Base-by-base conservation (phyloP, 1,284 basidiomycete species). In the Violaceomyces palustris region DNA sequence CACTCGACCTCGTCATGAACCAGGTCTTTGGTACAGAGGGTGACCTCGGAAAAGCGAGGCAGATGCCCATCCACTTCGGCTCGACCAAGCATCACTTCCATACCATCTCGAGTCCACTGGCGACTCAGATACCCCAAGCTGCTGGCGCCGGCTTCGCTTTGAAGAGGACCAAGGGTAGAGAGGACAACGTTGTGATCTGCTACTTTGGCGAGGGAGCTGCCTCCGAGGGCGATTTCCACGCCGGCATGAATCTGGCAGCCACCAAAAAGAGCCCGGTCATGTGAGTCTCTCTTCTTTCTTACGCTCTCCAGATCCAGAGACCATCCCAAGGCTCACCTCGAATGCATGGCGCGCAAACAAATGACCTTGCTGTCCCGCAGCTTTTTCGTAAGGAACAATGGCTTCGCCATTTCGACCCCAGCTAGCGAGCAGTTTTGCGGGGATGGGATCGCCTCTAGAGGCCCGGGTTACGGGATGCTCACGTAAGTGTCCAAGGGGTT, bases 341-440 rank as follows among this genome's bases (percentile, higher is more conserved):
- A n/a, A n/a, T n/a, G n/a, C n/a, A n/a, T n/a, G n/a, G n/a, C n/a
- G n/a, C n/a, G n/a, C n/a, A n/a, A n/a, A n/a, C n/a, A n/a, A n/a
- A n/a, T n/a, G n/a, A n/a, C n/a, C n/a, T 9, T 11, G 18, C 69
- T 77, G 82, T 84, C 0, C 79, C 82, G 4, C 86, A 86, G 5
- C 82, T 83, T 21, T 73, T 53, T 60, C 29, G 61, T 60, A 4
- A 35, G 86, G 23, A 90, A 88, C 69, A 88, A 88, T 66, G 88
- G 90, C 0, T 94, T 94, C 67, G 91, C 91, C 22, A 96, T 96
- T 70, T 93, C 88, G 28, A 96, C 91, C 0, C 91, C 91, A 0
- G 81, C 85, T 8, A 79, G 83, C 0, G 88, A 96, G 74, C 91
- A 96, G 72, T 96, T 83, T 74, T 40, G 47, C 6, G 62, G 62